A percentile compares a stretch with the other conserved stretches of the same genome.
Evolutionary conservation across 148 eudicot genomes (phyloP).

Genomic region (Heliosperma pusillum): DNA sequence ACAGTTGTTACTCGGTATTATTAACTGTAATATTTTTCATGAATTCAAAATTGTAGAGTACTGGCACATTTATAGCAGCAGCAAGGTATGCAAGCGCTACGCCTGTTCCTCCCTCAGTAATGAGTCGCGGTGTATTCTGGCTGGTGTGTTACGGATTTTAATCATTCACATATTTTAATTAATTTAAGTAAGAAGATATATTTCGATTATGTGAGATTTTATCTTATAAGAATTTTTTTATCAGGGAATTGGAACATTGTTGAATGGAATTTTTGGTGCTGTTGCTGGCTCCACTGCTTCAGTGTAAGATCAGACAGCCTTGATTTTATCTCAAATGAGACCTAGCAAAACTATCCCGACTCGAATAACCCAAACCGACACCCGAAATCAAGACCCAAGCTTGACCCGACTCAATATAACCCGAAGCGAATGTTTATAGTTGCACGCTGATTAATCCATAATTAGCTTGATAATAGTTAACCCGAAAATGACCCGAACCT

Average conservation of each 20-base stretch:
- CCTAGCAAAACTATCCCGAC: too few species aligned
- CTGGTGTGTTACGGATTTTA: conserved; percentile 38
- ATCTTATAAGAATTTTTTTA: not conserved
- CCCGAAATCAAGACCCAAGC: too few species aligned
- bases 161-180: not conserved
- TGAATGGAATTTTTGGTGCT: conserved; percentile 51
- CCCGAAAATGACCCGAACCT: too few species aligned
- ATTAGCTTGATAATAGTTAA: too few species aligned
- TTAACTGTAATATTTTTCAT: not conserved
- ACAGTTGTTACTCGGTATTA: not conserved
- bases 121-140: conserved; percentile 70
- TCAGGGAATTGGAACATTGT: conserved; percentile 64
- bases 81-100: conserved; percentile 86
- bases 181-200: not conserved
- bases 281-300: conserved; percentile 60
- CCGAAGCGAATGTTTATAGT: too few species aligned
- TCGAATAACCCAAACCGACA: too few species aligned
- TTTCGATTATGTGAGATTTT: not conserved
- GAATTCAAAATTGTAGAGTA: conserved; percentile 37
- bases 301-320: too few species aligned
- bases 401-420: too few species aligned
- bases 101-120: conserved; percentile 78
- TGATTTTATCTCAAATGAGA: too few species aligned
- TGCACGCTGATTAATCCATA: too few species aligned
- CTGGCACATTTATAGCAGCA: conserved; percentile 67